Percentiles rank a stretch among this genome's conserved stretches.
Conservation (phyloP, 2,329 filamentous ascomycete species). For the Aaosphaeria arxii region DNA sequence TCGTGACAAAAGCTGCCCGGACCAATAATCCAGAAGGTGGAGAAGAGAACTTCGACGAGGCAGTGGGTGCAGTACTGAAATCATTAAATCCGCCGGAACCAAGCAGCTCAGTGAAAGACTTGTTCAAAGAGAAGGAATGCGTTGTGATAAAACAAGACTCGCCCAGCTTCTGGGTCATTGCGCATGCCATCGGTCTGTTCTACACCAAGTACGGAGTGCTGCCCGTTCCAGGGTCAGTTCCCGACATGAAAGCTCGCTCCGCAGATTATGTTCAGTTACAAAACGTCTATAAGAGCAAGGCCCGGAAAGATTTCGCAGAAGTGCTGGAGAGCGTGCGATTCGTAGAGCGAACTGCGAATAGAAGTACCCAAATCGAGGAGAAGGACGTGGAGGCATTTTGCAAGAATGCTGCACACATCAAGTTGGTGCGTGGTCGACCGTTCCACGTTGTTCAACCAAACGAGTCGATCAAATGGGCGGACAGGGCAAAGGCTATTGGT, state of each 20-base stretch:
- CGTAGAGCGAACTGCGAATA: conserved; percentile 51
- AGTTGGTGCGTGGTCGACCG: conserved; percentile 68
- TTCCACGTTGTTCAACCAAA: conserved; percentile 49
- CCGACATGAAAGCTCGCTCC: conserved; percentile 97
- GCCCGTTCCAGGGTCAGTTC: conserved; percentile 80
- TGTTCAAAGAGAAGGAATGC: conserved; percentile 70
- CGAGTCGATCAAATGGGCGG: conserved; percentile 42
- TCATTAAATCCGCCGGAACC: conserved; percentile 70
- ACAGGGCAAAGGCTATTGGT: conserved; percentile 54
- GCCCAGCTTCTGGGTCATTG: conserved; percentile 84
- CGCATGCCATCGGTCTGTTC: conserved; percentile 74
- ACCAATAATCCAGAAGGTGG: conserved; percentile 76
- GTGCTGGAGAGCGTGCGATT: conserved; percentile 64
- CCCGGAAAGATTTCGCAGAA: conserved; percentile 72
- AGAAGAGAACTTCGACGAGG: conserved; percentile 97
- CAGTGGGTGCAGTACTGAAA: conserved; percentile 81
- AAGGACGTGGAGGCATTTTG: conserved; percentile 87
- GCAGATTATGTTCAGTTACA: conserved; percentile 86
- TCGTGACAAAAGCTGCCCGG: conserved; percentile 66
- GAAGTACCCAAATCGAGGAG: conserved; percentile 54
- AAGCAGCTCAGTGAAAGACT: conserved; percentile 67
- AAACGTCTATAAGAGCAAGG: conserved; percentile 88
- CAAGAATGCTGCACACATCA: conserved; percentile 91
- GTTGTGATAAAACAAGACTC: conserved; percentile 45
- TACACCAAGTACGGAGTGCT: conserved; percentile 69